Evolutionary conservation across 805 yeast genomes (phyloP), one percentile per base, ranked within the genome.

Genomic region (Ogataea ganodermae): DNA sequence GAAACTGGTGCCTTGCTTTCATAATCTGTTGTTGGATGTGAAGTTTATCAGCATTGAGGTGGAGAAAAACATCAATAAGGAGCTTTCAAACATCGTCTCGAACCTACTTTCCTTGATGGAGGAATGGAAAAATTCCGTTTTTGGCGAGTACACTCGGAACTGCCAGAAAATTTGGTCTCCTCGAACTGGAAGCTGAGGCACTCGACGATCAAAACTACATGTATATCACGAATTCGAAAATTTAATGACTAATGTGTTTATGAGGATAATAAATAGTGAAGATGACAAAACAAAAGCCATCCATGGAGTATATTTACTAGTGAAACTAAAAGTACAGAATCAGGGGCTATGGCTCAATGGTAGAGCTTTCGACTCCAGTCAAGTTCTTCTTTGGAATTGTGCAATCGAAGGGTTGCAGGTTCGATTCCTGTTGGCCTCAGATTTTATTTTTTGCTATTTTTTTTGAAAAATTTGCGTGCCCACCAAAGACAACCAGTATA

Each of bases 351-450:
- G 84, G 84, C 84, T 80, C 84, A 80, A 80, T 80, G 84, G 84
- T 80, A 80, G 84, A 80, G 84, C 84, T 78, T 80, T 80, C 81
- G 84, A 80, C 81, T 80, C 84, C 84, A 80, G 79, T 64, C 56
- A 46, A 35, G 42, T 42, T 46, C 48, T 42, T 46, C 48, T 35
- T 31, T 39, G 69, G 71, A 62, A 60, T 59, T 52, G 55, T 72
- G 78, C 70, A 67, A 81, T 81, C 88, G 82, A 80, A 81, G 80
- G 88, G 88, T 78, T 82, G 88, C 87, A 82, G 86, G 88, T 82
- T 82, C 88, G 79, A 82, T 80, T 82, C 88, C 86, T 82, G 88
- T 81, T 85, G 84, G 85, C 80, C 83, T 80, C 84, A 80, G 56
- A 47, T 52, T 63, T 69, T 65, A 57, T 60, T 63, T 63, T 55